Evolutionary conservation across 2,329 filamentous ascomycete genomes (phyloP), one percentile per base, ranked within the genome.

Genomic region (Fusarium protoensiforme): DNA sequence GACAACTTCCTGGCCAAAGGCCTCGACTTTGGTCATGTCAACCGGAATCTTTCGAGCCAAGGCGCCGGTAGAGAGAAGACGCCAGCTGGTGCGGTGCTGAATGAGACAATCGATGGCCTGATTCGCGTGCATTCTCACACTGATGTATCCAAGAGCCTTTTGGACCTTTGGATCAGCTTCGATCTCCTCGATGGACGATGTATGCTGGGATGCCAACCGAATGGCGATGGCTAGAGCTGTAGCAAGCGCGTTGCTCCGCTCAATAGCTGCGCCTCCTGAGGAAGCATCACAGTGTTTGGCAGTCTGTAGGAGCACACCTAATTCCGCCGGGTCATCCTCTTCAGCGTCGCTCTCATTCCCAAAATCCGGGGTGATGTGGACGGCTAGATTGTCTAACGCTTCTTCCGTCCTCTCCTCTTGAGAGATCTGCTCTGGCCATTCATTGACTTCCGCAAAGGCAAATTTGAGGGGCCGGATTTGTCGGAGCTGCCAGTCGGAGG

Each of bases 401-500:
- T 59, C 24, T 29, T 56, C 27, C 2, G 38, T 69, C 16, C 67
- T 68, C 0, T 69, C 63, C 8, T 68, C 16, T 1, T 48, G 39
- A 0, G 43, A 22, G 3, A 76, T 75, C 16, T 74, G 63, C 0
- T 75, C 67, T 4, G 74, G 74, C 72, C 72, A 76, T 41, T 41
- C 24, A 10, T 57, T 20, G 2, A 31, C 54, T n/a, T 67, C 74
- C 1, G 70, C 74, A 14, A 76, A 76, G 6, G 63, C 74, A 6
- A 74, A 56, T 13, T 67, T 59, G 8, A 76, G 65, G 20, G 29
- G 14, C 2, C n/a, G 14, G 1, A 70, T 31, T 9, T 66, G 62
- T 0, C 18, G 18, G 2, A 59, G 67, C 41, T 77, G 74, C 74
- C 74, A 76, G 7, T 58, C n/a, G 1, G 72, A 72, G 3, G 70